Conservation (phyloP, 257 asterid genomes). For the Osmanthus fragrans region DNA sequence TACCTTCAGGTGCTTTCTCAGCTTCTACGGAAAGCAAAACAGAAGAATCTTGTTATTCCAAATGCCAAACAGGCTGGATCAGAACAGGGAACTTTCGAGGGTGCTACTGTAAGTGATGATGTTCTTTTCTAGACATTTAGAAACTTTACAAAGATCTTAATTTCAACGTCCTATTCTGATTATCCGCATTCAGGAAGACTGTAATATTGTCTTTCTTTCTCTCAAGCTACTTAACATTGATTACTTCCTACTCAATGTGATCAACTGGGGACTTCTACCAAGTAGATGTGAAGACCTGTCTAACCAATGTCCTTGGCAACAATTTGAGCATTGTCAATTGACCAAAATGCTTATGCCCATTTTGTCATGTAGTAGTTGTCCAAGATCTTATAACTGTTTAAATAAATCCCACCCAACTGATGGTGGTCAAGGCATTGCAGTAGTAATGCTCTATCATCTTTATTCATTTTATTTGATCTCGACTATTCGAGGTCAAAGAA, state of each 20-base stretch:
- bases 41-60: conserved; percentile 80
- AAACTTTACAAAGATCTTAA: not conserved
- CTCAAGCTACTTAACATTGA: not conserved
- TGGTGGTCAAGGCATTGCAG: conserved; percentile 10
- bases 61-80: conserved; percentile 93
- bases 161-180: not conserved
- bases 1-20: conserved; percentile 85
- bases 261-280: conserved; percentile 10
- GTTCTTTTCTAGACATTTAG: conserved; percentile 25
- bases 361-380: not conserved
- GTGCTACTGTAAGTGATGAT: conserved; percentile 83
- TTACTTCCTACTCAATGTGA: not conserved
- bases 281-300: not conserved
- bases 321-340: not conserved
- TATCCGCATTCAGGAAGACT: not conserved
- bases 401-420: not conserved
- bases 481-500: not conserved
- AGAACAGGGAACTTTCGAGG: conserved; percentile 94
- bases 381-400: not conserved
- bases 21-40: conserved; percentile 91
- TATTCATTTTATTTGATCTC: conserved; percentile 6
- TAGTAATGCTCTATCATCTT: conserved; percentile 4
- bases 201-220: conserved; percentile 18
- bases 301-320: not conserved
- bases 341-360: conserved; percentile 4